These are phyloP conservation scores for Trichoderma oligosporum DNA, from an alignment of 2,329 filamentous ascomycete species.

Conservation along the genomic window DNA sequence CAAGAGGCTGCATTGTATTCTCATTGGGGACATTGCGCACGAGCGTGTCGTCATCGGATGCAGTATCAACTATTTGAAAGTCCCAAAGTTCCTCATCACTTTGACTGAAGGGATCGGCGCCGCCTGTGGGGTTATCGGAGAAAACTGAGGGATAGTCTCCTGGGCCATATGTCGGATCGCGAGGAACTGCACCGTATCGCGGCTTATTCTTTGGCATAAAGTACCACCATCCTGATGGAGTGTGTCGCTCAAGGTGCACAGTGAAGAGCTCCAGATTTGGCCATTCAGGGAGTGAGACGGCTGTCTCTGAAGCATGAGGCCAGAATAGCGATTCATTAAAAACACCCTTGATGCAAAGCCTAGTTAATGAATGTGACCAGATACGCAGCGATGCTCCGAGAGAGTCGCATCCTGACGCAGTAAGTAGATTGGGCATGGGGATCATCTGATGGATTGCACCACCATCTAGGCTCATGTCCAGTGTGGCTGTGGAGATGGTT, in stretches of 20 bases:
- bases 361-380: neutral
- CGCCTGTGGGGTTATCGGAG: too few species aligned
- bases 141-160: too few species aligned
- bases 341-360: neutral
- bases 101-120: too few species aligned
- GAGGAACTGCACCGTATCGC: neutral
- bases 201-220: neutral
- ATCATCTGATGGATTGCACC: neutral
- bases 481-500: too few species aligned
- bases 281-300: neutral
- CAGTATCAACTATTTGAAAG: too few species aligned
- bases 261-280: neutral
- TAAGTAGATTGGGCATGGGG: neutral
- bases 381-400: neutral
- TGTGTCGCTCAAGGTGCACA: neutral
- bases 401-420: neutral
- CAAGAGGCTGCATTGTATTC: too few species aligned
- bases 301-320: neutral
- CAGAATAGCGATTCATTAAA: neutral
- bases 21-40: too few species aligned
- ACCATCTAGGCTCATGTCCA: neutral
- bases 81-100: too few species aligned
- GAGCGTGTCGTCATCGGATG: too few species aligned
- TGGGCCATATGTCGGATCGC: neutral
- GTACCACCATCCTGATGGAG: neutral